Conservation (phyloP, 2,329 filamentous ascomycete genomes). For the Phaeosphaeria sp. region DNA sequence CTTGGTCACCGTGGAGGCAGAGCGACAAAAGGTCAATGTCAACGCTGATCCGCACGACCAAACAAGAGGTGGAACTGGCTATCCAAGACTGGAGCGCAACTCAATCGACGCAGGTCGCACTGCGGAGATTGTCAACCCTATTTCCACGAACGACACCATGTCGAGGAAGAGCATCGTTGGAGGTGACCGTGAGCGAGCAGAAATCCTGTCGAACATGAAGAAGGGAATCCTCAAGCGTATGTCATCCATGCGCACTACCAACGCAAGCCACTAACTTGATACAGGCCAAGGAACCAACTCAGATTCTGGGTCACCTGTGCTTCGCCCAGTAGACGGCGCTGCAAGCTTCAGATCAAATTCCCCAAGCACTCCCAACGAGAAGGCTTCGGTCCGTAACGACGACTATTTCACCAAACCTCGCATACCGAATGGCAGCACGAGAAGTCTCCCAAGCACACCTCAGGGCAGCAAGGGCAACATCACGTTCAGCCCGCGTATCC, state of each 20-base stretch:
- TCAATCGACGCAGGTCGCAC: slow-evolving; percentile 71
- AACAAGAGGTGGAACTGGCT: slow-evolving; percentile 75
- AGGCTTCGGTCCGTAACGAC: slow-evolving; percentile 59
- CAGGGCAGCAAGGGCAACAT: slow-evolving; percentile 67
- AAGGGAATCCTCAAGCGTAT: slow-evolving; percentile 95
- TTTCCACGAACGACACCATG: slow-evolving; percentile 52
- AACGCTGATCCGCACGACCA: slow-evolving; percentile 73
- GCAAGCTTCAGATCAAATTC: slow-evolving; percentile 76
- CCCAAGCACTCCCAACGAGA: slow-evolving; percentile 80
- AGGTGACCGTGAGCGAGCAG: slow-evolving; percentile 86
- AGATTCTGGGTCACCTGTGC: slow-evolving; percentile 72
- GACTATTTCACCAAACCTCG: slow-evolving; percentile 89
- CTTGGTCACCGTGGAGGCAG: slow-evolving; percentile 94
- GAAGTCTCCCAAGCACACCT: slow-evolving; percentile 82
- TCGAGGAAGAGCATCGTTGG: slow-evolving; percentile 88
- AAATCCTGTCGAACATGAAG: slow-evolving; percentile 88
- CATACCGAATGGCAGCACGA: slow-evolving; percentile 72
- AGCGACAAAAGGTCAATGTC: slow-evolving; percentile 82
- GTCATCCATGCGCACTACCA: slow-evolving; percentile 25
- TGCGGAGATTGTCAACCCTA: slow-evolving; percentile 54
- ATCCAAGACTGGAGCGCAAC: slow-evolving; percentile 83
- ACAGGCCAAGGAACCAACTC: slow-evolving; percentile 61
- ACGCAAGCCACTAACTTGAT: slow-evolving; percentile 15
- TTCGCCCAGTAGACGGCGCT: slow-evolving; percentile 67
- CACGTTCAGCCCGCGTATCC: slow-evolving; percentile 86